Evolutionary conservation across 2,329 filamentous ascomycete genomes (phyloP).

Genomic region (Fusarium sambucinum): DNA sequence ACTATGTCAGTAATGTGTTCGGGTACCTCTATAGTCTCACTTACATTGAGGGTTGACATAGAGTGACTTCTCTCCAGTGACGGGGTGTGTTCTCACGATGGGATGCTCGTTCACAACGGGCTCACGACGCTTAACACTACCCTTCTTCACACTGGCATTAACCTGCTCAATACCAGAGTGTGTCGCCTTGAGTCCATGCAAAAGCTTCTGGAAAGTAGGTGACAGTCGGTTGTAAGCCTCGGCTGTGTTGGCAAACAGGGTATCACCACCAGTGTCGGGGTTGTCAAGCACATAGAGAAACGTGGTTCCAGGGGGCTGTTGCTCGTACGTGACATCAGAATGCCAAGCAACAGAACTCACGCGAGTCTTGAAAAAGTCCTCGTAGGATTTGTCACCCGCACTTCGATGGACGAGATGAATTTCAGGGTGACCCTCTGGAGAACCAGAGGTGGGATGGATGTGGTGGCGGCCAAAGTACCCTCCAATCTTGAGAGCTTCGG

Average conservation of each 20-base stretch:
- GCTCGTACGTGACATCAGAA: slow-evolving; percentile 88
- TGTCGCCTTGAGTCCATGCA: slow-evolving; percentile 83
- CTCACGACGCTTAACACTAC: slow-evolving; percentile 79
- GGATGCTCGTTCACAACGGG: slow-evolving; percentile 81
- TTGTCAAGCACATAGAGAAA: slow-evolving; percentile 90
- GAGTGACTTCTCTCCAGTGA: slow-evolving; percentile 85
- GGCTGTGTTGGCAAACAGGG: slow-evolving; percentile 81
- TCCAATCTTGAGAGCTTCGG: slow-evolving; percentile 75
- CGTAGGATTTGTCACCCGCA: slow-evolving; percentile 61
- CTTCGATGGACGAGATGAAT: slow-evolving; percentile 83
- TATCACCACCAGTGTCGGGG: slow-evolving; percentile 84
- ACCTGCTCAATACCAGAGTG: slow-evolving; percentile 89
- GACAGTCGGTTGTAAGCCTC: slow-evolving; percentile 86
- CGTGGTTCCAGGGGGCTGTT: slow-evolving; percentile 89
- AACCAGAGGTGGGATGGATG: slow-evolving; percentile 83
- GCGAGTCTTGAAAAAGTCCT: slow-evolving; percentile 72
- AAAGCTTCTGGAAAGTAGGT: slow-evolving; percentile 79
- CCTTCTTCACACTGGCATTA: slow-evolving; percentile 72
- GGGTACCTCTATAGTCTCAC: slow-evolving; percentile 43
- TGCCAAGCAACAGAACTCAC: slow-evolving; percentile 91
- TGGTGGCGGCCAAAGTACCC: slow-evolving; percentile 85
- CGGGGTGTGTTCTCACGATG: slow-evolving; percentile 83
- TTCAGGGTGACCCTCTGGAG: slow-evolving; percentile 78
- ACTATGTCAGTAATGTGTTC: not conserved
- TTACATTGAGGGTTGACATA: slow-evolving; percentile 87